phyloP scores from a whole-genome alignment of 2,329 filamentous ascomycete species.

The Endocalyx cinctus region DNA sequence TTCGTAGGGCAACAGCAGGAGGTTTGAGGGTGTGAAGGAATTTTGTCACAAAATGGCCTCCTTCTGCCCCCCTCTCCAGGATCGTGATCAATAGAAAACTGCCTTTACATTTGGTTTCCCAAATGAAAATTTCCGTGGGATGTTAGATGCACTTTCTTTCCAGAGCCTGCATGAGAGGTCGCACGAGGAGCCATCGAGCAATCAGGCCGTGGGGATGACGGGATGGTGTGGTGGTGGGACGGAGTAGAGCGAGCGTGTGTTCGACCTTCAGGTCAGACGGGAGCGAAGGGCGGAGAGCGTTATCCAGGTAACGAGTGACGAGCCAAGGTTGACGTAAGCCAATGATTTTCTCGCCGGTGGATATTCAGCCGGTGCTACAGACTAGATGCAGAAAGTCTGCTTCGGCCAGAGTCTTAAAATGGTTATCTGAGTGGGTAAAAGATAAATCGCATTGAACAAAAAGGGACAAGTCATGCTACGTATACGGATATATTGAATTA shows the following conservation, averaged over 20 bases:
- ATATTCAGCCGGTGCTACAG: slow-evolving; percentile 9
- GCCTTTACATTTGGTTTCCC: too few species aligned
- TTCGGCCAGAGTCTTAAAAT: slow-evolving; percentile 12
- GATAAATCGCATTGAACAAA: slow-evolving; percentile 9
- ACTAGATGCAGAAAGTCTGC: too few species aligned
- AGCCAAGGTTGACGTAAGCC: slow-evolving; percentile 15
- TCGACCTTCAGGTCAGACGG: too few species aligned
- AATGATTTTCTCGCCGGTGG: slow-evolving; percentile 15
- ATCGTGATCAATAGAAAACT: slow-evolving; percentile 18
- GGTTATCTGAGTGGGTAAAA: slow-evolving; percentile 6
- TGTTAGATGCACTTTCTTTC: too few species aligned
- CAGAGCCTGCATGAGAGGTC: slow-evolving; percentile 18
- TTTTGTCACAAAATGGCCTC: too few species aligned
- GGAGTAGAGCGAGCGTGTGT: slow-evolving; percentile 8
- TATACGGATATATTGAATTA: too few species aligned
- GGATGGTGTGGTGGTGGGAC: slow-evolving; percentile 21
- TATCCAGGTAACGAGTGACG: too few species aligned
- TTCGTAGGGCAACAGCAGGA: slow-evolving; percentile 7
- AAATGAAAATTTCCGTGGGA: too few species aligned
- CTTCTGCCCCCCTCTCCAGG: too few species aligned
- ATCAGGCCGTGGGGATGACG: slow-evolving; percentile 17
- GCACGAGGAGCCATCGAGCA: slow-evolving; percentile 26
- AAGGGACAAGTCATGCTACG: too few species aligned
- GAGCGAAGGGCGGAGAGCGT: slow-evolving; percentile 12
- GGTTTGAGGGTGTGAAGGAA: too few species aligned